Evolutionary conservation across 768 basidiomycete genomes (phyloP).

Genomic region (Daedaleopsis nitida): DNA sequence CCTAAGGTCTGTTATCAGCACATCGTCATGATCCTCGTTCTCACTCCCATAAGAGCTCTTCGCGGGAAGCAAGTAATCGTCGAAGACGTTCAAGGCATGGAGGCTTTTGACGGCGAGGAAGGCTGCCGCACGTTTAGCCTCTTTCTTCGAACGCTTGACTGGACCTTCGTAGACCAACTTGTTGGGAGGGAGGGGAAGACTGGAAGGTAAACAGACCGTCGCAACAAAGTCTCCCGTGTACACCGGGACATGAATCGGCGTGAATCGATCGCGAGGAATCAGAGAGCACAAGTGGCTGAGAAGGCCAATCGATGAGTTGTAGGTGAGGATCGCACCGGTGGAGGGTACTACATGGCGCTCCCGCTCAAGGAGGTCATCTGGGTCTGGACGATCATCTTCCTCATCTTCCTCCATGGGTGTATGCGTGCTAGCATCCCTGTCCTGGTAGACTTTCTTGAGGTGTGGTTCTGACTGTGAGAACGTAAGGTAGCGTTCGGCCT

Average conservation of each 20-base stretch:
- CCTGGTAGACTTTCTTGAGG: conserved; percentile 63
- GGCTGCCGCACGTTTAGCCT: conserved; percentile 82
- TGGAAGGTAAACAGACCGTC: conserved; percentile 65
- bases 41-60: conserved; percentile 50
- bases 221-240: conserved; percentile 62
- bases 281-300: conserved; percentile 78
- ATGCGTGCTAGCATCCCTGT: conserved; percentile 35
- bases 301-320: conserved; percentile 70
- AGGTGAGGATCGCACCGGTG: conserved; percentile 80
- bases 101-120: conserved; percentile 76
- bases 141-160: conserved; percentile 64
- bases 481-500: conserved; percentile 58
- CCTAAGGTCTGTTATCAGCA: conserved; percentile 43
- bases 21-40: conserved; percentile 56
- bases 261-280: conserved; percentile 73
- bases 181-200: conserved; percentile 58
- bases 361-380: conserved; percentile 61
- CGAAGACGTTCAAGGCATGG: conserved; percentile 71
- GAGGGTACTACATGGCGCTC: conserved; percentile 73
- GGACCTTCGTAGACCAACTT: conserved; percentile 64
- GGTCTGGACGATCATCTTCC: conserved; percentile 46
- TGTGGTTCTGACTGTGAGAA: conserved; percentile 65
- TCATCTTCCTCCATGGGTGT: conserved; percentile 24
- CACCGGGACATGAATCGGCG: conserved; percentile 56
- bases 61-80: conserved; percentile 80